A percentile compares a stretch with the other conserved stretches of the same genome.
Conservation (phyloP, 768 basidiomycete species). For the Trametes coccinea region DNA sequence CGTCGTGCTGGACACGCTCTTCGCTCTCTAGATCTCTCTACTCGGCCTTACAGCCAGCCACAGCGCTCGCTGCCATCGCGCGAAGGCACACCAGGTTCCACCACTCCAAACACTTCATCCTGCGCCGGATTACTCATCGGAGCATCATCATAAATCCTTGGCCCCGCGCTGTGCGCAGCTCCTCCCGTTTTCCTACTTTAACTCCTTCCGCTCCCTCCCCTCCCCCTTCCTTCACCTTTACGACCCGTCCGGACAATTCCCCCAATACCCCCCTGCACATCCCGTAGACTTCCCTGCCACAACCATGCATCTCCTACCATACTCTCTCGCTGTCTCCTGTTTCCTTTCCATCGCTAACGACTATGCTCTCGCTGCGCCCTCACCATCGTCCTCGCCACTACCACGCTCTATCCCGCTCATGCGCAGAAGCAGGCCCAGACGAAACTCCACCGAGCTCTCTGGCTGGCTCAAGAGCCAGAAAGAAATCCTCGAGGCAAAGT, state of each 20-base stretch:
- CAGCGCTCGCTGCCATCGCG: background rate
- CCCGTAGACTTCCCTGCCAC: background rate
- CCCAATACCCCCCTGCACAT: background rate
- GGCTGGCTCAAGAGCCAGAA: conserved; percentile 30
- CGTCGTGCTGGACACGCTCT: conserved; percentile 17
- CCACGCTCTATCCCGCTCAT: conserved; percentile 25
- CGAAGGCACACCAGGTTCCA: background rate
- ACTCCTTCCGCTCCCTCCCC: conserved; percentile 13
- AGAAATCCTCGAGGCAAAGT: conserved; percentile 30
- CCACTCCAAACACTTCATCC: conserved; percentile 1
- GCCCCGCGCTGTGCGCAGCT: conserved; percentile 28
- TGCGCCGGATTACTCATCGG: conserved; percentile 20
- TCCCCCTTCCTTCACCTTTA: background rate
- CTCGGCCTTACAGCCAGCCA: background rate
- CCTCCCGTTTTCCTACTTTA: conserved; percentile 12
- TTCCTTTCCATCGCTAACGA: conserved; percentile 20
- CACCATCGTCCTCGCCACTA: conserved; percentile 2
- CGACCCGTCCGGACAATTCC: background rate
- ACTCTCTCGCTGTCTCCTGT: conserved; percentile 23
- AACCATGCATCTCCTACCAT: conserved; percentile 22
- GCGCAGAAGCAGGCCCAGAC: conserved; percentile 16
- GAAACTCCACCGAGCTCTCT: conserved; percentile 7
- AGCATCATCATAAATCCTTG: conserved; percentile 20
- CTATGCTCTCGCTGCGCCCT: conserved; percentile 24
- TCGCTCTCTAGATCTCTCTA: conserved; percentile 1